These are phyloP conservation scores for Phytophthora meadii DNA, from an alignment of 352 stramenopile genomes.

Conservation along the genomic window DNA sequence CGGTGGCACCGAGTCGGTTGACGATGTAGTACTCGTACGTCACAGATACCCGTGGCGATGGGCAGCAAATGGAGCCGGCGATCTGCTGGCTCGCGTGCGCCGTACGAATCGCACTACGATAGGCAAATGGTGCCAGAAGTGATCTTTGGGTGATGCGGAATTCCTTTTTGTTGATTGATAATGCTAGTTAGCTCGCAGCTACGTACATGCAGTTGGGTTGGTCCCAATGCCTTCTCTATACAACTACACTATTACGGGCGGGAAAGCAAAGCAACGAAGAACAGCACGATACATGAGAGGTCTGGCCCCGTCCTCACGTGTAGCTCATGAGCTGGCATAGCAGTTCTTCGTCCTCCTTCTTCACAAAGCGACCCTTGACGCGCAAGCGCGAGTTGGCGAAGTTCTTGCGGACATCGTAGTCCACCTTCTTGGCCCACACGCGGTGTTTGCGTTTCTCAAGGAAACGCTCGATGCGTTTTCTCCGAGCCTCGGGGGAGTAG, in stretches of 20 bases:
- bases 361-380: constrained; percentile 98
- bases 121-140: constrained; percentile 18
- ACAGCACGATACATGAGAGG: constrained; percentile 26
- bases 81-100: constrained; percentile 21
- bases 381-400: constrained; percentile 98
- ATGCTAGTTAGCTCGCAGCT: constrained; percentile 34
- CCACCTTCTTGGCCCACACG: constrained; percentile 97
- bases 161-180: constrained; percentile 31
- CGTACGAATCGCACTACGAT: not conserved
- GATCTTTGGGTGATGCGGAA: constrained; percentile 21
- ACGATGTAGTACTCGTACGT: too few relatives aligned
- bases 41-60: constrained; percentile 11
- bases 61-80: constrained; percentile 7
- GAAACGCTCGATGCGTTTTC: constrained; percentile 90
- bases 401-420: constrained; percentile 99
- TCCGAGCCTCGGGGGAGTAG: constrained; percentile 88
- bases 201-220: constrained; percentile 43
- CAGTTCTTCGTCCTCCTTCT: constrained; percentile 97
- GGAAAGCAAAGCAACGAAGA: constrained; percentile 40
- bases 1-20: too few relatives aligned
- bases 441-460: constrained; percentile 93
- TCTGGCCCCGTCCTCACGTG: constrained; percentile 51
- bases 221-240: constrained; percentile 48
- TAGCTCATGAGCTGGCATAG: constrained; percentile 85
- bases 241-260: constrained; percentile 43